Conservation (phyloP, 805 yeast genomes). For the Metschnikowia kofuensis region DNA sequence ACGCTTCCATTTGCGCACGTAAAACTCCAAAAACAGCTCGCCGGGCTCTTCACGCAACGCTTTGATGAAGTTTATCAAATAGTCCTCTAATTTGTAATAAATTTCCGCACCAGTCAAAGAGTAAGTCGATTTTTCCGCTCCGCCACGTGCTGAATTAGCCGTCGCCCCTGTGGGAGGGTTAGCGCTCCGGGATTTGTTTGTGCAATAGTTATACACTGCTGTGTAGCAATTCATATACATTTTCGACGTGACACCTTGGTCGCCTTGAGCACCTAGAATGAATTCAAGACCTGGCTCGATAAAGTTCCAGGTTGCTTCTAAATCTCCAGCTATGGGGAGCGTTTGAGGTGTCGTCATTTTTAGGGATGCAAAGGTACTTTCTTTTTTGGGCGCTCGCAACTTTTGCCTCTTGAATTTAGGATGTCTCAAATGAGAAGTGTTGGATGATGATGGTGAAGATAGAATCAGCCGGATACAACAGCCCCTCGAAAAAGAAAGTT, state of each 20-base stretch:
- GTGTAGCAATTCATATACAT: slow-evolving; percentile 91
- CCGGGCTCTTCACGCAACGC: slow-evolving; percentile 44
- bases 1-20: slow-evolving; percentile 76
- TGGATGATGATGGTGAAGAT: no score
- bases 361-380: not conserved
- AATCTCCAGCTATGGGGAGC: slow-evolving; percentile 57
- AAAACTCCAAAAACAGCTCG: slow-evolving; percentile 21
- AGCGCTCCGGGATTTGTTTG: slow-evolving; percentile 61
- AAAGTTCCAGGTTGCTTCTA: slow-evolving; percentile 70
- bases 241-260: slow-evolving; percentile 59
- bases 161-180: slow-evolving; percentile 7
- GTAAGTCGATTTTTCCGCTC: slow-evolving; percentile 28
- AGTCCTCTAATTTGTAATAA: slow-evolving; percentile 66
- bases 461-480: no score
- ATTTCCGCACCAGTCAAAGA: slow-evolving; percentile 86
- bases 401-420: not conserved
- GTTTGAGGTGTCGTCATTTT: slow-evolving; percentile 16
- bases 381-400: not conserved
- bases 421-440: no score
- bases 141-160: slow-evolving; percentile 8
- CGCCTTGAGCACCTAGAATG: slow-evolving; percentile 67
- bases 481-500: no score
- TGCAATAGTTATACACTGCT: slow-evolving; percentile 90
- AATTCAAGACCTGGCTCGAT: slow-evolving; percentile 74
- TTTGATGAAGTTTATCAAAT: slow-evolving; percentile 58